Evolutionary conservation across 768 basidiomycete genomes (phyloP), one percentile per base, ranked within the genome.

Genomic region (Pleurotus citrinopileatus): DNA sequence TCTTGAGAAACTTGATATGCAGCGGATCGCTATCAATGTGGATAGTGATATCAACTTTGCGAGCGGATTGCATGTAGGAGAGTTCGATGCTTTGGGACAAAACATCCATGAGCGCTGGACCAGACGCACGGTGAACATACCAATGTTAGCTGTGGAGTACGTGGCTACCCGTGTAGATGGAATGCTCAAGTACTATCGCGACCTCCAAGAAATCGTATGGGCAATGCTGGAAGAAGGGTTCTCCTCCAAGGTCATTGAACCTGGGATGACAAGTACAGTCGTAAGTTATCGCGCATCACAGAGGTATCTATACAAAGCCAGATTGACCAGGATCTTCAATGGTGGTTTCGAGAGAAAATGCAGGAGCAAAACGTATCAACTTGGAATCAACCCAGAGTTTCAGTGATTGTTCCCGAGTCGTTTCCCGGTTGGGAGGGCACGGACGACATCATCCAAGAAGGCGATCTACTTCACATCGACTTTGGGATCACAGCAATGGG

Each of bases 311-410:
- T 7, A 15, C 17, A 20, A 40, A 10, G 23, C 6, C n/a, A 12
- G n/a, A n/a, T 22, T 43, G 22, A n/a, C n/a, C 52, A 78, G 76
- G 80, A 82, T 59, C 59, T 82, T 15, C 71, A 73, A 52, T 82
- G 79, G 79, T 79, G 76, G 76, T 81, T 78, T 61, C 68, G 77
- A 28, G 78, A 79, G 55, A 74, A 75, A 59, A 80, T 81, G 73
- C 75, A 74, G 40, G 60, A 59, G 20, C 65, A 67, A 17, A 76
- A 77, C 59, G 67, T 76, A 17, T 70, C 73, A 12, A 82, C 78
- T 13, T 81, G 79, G 79, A 77, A 75, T 59, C 79, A 79, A 47
- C 78, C 80, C 4, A 67, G 79, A n/a, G 71, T 81, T 5, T 76
- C 74, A 38, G 73, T 76, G 25, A 61, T 78, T 46, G 66, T 63